phyloP scores from a whole-genome alignment of 2,329 filamentous ascomycete genomes.

The Xylaria sp. region DNA sequence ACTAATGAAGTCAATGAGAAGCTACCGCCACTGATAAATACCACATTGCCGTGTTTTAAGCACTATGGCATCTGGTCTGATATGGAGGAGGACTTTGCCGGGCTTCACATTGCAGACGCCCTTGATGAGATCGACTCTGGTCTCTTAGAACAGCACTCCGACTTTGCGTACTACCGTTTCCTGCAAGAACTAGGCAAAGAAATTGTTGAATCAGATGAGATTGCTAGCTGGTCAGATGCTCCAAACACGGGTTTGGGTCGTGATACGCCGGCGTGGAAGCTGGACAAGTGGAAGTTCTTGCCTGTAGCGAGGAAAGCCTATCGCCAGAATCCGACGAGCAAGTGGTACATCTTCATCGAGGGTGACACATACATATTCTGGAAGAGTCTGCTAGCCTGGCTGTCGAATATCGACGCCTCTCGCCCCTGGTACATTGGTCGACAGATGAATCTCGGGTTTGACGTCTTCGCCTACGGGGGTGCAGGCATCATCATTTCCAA shows the following conservation, averaged over 20 bases:
- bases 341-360: conserved; percentile 36
- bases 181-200: conserved; percentile 25
- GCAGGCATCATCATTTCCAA: conserved; percentile 37
- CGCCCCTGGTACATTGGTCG: conserved; percentile 35
- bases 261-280: conserved; percentile 35
- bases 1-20: conserved; percentile 38
- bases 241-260: conserved; percentile 31
- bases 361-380: conserved; percentile 36
- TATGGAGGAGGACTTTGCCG: conserved; percentile 31
- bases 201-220: conserved; percentile 1
- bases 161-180: conserved; percentile 37
- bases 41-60: conserved; percentile 27
- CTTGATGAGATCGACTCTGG: conserved; percentile 32
- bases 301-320: conserved; percentile 34
- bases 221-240: conserved; percentile 24
- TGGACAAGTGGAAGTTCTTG: conserved; percentile 39
- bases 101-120: conserved; percentile 28
- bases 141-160: conserved; percentile 28
- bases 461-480: conserved; percentile 32
- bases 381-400: conserved; percentile 24
- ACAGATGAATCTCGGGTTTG: conserved; percentile 28
- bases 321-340: conserved; percentile 21
- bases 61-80: conserved; percentile 39
- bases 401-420: conserved; percentile 29
- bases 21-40: conserved; percentile 31